Evolutionary conservation across 371 early-diverging fungal species (phyloP), one percentile per base, ranked within the genome.

Genomic region (Mucor velutinosus): DNA sequence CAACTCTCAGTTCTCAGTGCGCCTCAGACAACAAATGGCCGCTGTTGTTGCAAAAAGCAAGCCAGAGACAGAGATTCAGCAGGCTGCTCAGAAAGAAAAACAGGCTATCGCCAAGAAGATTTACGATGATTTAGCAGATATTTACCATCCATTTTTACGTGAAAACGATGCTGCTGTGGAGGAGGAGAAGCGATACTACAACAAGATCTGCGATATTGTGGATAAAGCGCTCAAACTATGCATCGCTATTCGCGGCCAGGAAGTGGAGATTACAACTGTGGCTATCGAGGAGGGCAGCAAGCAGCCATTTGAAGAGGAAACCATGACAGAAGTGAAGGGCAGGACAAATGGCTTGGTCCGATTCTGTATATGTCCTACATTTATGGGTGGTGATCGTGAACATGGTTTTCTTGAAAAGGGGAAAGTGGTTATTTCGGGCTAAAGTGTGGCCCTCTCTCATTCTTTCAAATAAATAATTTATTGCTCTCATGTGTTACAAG

Each of bases 11-110:
- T 75, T 81, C 21, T 77, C 86, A 0, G 78, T 86, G 7, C 84
- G 88, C 35, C 75, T 86, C 64, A 76, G 88, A 61, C 88, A 88
- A 62, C 87, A 88, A 57, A 79, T 88, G 60, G 84, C 86, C 14
- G 76, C 79, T 41, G 83, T 86, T 62, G 70, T 88, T 41, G 82
- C 82, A 35, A 83, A 86, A 56, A 81, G 80, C 64, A 66, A 70
- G 7, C 75, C 69, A 35, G 81, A 83, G 17, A 82, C 76, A 37
- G 76, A 76, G 25, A 76, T 81, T 25, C 84, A 86, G 37, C 73
- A 73, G 39, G 75, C 78, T n/a, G 81, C 76, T 8, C 75, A 76
- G 21, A 62, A 70, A 29, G 84, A 78, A 59, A 78, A 77, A 39
- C 64, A 66, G 33, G 63, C 47, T 6, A 66, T 84, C 14, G 72